Evolutionary conservation across 768 basidiomycete genomes (phyloP).

Genomic region (Filobasidium wieringae): DNA sequence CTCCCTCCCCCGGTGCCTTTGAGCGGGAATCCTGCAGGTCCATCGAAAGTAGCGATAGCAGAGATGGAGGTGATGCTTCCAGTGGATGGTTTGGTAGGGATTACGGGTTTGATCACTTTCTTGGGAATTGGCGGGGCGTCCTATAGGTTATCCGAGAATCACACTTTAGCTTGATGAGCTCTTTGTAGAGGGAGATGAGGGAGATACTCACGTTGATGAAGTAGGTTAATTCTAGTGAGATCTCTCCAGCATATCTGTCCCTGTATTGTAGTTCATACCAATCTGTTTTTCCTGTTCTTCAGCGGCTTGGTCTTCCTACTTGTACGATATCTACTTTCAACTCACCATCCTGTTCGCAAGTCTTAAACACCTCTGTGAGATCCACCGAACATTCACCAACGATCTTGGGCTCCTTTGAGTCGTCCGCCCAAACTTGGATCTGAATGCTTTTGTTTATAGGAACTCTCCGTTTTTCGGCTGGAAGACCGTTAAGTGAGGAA

Average conservation of each 20-base stretch:
- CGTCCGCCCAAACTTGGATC: slow-evolving; percentile 69
- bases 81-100: background rate
- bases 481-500: background rate
- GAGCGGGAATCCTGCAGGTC: background rate
- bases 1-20: slow-evolving; percentile 1
- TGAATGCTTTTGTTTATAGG: slow-evolving; percentile 46
- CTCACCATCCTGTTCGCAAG: slow-evolving; percentile 85
- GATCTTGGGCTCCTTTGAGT: slow-evolving; percentile 62
- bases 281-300: slow-evolving; percentile 55
- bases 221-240: slow-evolving; percentile 90
- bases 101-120: slow-evolving; percentile 13
- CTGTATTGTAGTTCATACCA: slow-evolving; percentile 87
- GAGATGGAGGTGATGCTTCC: background rate
- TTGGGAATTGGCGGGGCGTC: slow-evolving; percentile 14
- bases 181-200: background rate
- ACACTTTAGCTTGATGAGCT: background rate
- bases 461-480: slow-evolving; percentile 23
- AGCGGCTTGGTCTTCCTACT: background rate
- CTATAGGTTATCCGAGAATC: background rate
- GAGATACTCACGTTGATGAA: slow-evolving; percentile 50
- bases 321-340: background rate
- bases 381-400: slow-evolving; percentile 66
- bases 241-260: slow-evolving; percentile 62
- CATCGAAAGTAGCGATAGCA: background rate
- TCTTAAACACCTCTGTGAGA: slow-evolving; percentile 63